Percentiles rank a stretch among this genome's conserved stretches.
Conservation (phyloP, 805 yeast genomes). For the Starmerella stigmatis region DNA sequence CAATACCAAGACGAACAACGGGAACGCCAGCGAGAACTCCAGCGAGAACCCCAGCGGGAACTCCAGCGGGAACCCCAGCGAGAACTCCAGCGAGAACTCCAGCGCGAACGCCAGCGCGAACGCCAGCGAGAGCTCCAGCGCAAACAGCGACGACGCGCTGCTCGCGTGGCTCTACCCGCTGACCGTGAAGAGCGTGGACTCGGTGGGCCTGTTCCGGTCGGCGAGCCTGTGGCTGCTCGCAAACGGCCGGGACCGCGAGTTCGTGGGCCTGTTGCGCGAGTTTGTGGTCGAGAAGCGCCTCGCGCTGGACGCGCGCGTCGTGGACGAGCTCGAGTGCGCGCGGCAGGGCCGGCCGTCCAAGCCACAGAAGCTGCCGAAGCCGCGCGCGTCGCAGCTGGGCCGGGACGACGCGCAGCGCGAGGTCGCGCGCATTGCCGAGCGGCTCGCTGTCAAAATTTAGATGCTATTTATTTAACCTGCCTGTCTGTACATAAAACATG, state of each 20-base stretch:
- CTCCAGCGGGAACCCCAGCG: no score
- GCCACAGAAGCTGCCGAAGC: neutral
- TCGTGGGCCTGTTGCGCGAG: neutral
- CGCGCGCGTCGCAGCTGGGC: neutral
- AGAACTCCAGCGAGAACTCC: no score
- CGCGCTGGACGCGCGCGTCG: neutral
- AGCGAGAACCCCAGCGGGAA: no score
- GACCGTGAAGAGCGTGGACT: constrained; percentile 6
- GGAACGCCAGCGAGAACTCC: no score
- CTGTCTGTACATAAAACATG: neutral
- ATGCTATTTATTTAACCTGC: neutral
- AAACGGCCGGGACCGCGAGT: neutral
- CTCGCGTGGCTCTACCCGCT: constrained; percentile 19
- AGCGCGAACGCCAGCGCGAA: no score
- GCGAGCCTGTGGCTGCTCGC: constrained; percentile 4
- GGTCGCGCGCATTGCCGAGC: neutral
- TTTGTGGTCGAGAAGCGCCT: constrained; percentile 1
- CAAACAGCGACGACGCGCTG: constrained; percentile 5
- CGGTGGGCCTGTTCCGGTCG: constrained; percentile 12
- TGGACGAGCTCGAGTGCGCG: neutral
- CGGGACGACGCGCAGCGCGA: neutral
- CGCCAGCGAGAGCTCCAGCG: no score
- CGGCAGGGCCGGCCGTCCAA: neutral
- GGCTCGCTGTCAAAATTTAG: neutral
- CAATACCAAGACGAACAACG: no score